Conservation (phyloP, 2,329 filamentous ascomycete genomes). For the Hypoxylon sp. region DNA sequence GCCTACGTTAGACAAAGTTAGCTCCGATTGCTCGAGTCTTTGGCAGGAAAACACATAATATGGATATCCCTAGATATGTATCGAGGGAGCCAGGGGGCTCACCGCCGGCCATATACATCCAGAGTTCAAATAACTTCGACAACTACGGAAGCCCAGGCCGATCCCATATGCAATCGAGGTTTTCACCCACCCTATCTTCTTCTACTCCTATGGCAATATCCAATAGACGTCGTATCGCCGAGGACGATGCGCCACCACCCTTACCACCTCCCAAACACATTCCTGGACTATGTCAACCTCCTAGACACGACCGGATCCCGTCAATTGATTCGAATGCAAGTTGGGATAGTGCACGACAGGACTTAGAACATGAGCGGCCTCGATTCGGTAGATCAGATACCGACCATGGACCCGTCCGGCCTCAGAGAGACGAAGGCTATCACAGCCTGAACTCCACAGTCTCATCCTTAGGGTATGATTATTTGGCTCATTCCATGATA, state of each 20-base stretch:
- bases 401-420: constrained; percentile 42
- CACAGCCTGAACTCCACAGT: constrained; percentile 53
- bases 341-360: constrained; percentile 50
- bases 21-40: constrained; percentile 30
- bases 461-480: constrained; percentile 51
- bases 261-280: constrained; percentile 56
- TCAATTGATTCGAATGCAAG: constrained; percentile 53
- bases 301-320: constrained; percentile 49
- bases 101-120: constrained; percentile 53
- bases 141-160: constrained; percentile 47
- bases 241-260: constrained; percentile 56
- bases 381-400: constrained; percentile 45
- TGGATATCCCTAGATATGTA: constrained; percentile 53
- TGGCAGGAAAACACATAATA: constrained; percentile 35
- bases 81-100: constrained; percentile 53
- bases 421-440: constrained; percentile 54
- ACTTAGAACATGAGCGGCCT: constrained; percentile 46
- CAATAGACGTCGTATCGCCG: constrained; percentile 51
- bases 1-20: constrained; percentile 38
- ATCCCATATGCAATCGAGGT: constrained; percentile 49
- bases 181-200: constrained; percentile 52
- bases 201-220: constrained; percentile 58
- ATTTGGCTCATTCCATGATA: constrained; percentile 5
- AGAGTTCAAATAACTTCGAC: constrained; percentile 49
- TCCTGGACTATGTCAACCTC: constrained; percentile 49